Base-by-base conservation (phyloP, 331 rosid genomes). In the Malus hybrid region DNA sequence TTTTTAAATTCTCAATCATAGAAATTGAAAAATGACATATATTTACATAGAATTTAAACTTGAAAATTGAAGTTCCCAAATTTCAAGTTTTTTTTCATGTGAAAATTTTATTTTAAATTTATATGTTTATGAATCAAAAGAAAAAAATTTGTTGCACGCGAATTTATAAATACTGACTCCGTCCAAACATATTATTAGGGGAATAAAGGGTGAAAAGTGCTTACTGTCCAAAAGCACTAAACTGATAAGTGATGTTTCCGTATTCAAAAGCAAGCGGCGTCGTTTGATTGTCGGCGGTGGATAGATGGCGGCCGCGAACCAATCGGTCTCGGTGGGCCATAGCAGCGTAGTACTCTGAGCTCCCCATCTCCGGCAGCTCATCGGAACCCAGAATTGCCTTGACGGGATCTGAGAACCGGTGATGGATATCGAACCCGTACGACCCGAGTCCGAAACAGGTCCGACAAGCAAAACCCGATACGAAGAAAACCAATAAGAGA, bases 341-440 rank as follows among this genome's bases (percentile, higher is more conserved):
- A 29, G 82, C 85, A n/a, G 71, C 93, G 68, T 91, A 92, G 75
- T 91, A 94, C 18, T 71, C 82, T 10, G 79, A 82, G 39, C 80
- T 88, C 1, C 97, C 96, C 74, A 84, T 85, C 68, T 82, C 84
- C 4, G 99, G 97, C 0, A 89, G 58, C 11, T 74, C 80, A 34
- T 80, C 79, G 33, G 66, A 44, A 7, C 85, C 87, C 19, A 94
- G 33, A 86, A 94, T 60, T 28, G 79, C 92, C 84, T 80, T 87
- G 3, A 94, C 85, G 66, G 92, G 87, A 76, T 91, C 91, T 11
- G 99, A 93, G 29, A 75, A 89, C 8, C 89, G 76, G 81, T 93
- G 97, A 78, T 91, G 93, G 64, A 93, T 46, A 63, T 77, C 90
- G 60, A 86, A 91, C 19, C 83, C 92, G 57, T 88, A 89, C 0